Percentiles rank a stretch among this genome's conserved stretches.
These are phyloP conservation scores for Myxozyma monticola DNA, from an alignment of 805 yeast genomes.

Conservation along the genomic window DNA sequence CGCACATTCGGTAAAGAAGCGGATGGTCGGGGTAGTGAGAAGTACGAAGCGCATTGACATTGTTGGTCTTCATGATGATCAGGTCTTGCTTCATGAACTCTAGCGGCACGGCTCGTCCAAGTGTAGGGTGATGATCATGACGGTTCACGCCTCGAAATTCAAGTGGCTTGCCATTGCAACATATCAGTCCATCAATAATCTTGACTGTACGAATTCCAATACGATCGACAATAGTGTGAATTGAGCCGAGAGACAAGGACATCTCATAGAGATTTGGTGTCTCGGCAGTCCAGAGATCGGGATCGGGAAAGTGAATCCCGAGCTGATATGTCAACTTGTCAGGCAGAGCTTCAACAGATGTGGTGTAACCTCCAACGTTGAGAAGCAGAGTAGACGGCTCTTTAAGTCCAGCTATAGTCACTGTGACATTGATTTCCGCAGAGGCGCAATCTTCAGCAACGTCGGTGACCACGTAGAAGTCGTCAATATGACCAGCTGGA, in stretches of 20 bases:
- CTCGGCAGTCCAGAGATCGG: slow-evolving; percentile 43
- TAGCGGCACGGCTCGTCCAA: slow-evolving; percentile 42
- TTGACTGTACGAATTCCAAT: slow-evolving; percentile 40
- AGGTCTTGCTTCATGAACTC: slow-evolving; percentile 41
- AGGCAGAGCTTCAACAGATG: not conserved
- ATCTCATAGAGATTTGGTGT: slow-evolving; percentile 38
- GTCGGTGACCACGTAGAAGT: slow-evolving; percentile 35
- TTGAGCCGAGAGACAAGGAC: slow-evolving; percentile 25
- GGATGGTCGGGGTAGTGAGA: slow-evolving; percentile 45
- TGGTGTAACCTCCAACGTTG: not conserved
- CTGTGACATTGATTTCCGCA: slow-evolving; percentile 4
- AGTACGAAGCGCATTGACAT: slow-evolving; percentile 42
- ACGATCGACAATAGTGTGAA: slow-evolving; percentile 32
- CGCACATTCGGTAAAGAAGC: slow-evolving; percentile 38
- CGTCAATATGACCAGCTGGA: slow-evolving; percentile 37
- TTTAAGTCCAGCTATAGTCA: slow-evolving; percentile 5
- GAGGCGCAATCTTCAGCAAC: slow-evolving; percentile 13
- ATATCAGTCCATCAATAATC: slow-evolving; percentile 35
- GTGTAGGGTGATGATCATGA: slow-evolving; percentile 42
- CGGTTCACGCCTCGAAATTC: slow-evolving; percentile 42
- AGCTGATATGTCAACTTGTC: not conserved
- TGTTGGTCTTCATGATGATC: slow-evolving; percentile 40
- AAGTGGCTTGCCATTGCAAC: slow-evolving; percentile 39
- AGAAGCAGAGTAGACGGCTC: slow-evolving; percentile 1
- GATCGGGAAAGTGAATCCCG: slow-evolving; percentile 26